Conservation (phyloP, 305 asterid genomes). For the Fraxinus nigra region DNA sequence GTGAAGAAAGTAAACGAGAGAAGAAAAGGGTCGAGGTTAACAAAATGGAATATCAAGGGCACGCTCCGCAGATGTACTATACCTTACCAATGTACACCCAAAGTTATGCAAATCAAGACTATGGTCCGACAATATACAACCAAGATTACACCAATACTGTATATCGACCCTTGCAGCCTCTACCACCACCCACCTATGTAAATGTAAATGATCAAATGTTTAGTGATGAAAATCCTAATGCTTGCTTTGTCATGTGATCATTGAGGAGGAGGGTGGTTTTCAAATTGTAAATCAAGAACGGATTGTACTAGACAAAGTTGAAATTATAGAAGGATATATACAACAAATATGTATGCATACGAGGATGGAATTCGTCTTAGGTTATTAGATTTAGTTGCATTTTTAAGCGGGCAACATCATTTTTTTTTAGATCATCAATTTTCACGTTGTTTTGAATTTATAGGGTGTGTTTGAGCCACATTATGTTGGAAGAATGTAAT, state of each 20-base stretch:
- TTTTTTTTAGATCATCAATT: background rate
- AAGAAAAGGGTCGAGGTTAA: conserved; percentile 29
- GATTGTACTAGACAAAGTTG: background rate
- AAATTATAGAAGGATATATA: background rate
- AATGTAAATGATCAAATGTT: conserved; percentile 26
- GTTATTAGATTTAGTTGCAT: background rate
- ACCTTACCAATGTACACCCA: conserved; percentile 35
- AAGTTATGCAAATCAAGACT: conserved; percentile 26
- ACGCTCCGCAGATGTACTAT: conserved; percentile 31
- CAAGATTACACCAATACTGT: conserved; percentile 11
- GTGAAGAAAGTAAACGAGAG: background rate
- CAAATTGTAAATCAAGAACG: background rate
- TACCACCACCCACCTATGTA: conserved; percentile 39
- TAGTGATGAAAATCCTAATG: conserved; percentile 44
- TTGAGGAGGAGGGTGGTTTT: background rate
- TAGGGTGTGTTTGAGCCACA: no score
- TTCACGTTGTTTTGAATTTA: background rate
- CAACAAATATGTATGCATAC: background rate
- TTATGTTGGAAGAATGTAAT: no score
- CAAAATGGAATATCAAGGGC: conserved; percentile 36
- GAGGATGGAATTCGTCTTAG: background rate
- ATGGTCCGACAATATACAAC: conserved; percentile 24
- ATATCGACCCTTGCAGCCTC: conserved; percentile 23
- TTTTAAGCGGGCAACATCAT: background rate
- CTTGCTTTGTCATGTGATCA: conserved; percentile 42